Evolutionary conservation across 768 basidiomycete genomes (phyloP).

Genomic region (Kwoniella dejecticola): DNA sequence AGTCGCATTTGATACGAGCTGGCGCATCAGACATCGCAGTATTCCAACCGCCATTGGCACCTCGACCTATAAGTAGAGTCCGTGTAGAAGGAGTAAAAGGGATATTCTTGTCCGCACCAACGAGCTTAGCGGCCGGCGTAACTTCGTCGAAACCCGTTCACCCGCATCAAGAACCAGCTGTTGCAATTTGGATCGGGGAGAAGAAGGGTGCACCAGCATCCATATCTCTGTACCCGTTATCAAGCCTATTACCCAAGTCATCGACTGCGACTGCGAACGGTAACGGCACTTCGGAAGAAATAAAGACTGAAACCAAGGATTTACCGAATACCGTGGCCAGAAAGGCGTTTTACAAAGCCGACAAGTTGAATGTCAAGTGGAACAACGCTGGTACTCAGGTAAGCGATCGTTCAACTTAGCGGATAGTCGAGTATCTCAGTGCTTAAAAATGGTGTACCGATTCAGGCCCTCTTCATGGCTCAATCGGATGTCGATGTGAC

Average conservation of each 20-base stretch:
- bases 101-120: conserved; percentile 44
- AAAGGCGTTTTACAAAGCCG: conserved; percentile 95
- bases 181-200: conserved; percentile 93
- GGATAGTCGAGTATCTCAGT: too few relatives aligned
- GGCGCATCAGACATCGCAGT: conserved; percentile 46
- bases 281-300: conserved; percentile 12
- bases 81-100: conserved; percentile 44
- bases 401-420: conserved; percentile 7
- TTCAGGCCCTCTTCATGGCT: conserved; percentile 69
- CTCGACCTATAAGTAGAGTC: conserved; percentile 38
- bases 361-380: conserved; percentile 92
- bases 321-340: conserved; percentile 69
- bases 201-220: conserved; percentile 92
- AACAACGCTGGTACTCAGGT: conserved; percentile 90
- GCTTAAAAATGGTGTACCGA: too few relatives aligned
- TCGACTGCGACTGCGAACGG: conserved; percentile 1
- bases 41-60: conserved; percentile 55
- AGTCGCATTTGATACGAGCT: conserved; percentile 49
- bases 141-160: conserved; percentile 38
- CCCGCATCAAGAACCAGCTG: conserved; percentile 42
- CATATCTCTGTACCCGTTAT: conserved; percentile 78
- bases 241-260: conserved; percentile 49
- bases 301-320: conserved; percentile 47
- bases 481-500: conserved; percentile 96
- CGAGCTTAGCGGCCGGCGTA: conserved; percentile 36